Percentiles rank a stretch among this genome's conserved stretches.
Conservation (phyloP, 345 rosid species). For the Nasturtium officinale region DNA sequence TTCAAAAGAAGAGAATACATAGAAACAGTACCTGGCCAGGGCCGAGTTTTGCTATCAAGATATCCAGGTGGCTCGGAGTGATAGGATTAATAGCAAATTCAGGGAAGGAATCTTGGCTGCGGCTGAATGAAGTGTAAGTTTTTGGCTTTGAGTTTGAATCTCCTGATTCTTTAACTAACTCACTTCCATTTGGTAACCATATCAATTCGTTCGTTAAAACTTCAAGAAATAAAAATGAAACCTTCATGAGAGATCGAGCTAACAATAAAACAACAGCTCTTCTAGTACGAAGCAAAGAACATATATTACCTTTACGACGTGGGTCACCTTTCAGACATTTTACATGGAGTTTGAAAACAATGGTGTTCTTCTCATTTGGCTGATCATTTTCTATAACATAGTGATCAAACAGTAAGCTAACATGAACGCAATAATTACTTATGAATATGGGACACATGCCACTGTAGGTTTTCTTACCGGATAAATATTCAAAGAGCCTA, state of each 20-base stretch:
- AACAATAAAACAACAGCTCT: background rate
- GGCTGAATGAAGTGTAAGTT: slow-evolving; percentile 71
- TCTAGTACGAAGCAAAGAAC: slow-evolving; percentile 15
- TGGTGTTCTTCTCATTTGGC: slow-evolving; percentile 87
- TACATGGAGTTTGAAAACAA: slow-evolving; percentile 89
- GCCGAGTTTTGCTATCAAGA: slow-evolving; percentile 78
- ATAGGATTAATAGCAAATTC: slow-evolving; percentile 61
- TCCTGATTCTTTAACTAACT: slow-evolving; percentile 63
- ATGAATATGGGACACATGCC: background rate
- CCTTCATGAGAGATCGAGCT: slow-evolving; percentile 12
- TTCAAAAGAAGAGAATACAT: background rate
- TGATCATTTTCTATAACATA: slow-evolving; percentile 64
- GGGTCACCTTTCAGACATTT: slow-evolving; percentile 53
- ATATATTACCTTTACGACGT: slow-evolving; percentile 61
- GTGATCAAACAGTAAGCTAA: background rate
- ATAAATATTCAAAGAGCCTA: slow-evolving; percentile 74
- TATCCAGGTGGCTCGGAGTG: slow-evolving; percentile 51
- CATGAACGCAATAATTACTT: background rate
- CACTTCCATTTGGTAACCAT: slow-evolving; percentile 92
- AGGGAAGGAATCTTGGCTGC: slow-evolving; percentile 63
- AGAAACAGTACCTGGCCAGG: slow-evolving; percentile 69
- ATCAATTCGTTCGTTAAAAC: slow-evolving; percentile 69
- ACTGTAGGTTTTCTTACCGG: slow-evolving; percentile 50
- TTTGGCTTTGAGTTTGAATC: slow-evolving; percentile 54
- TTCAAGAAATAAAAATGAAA: slow-evolving; percentile 42